A percentile compares a stretch with the other conserved stretches of the same genome.
These are phyloP conservation scores for Pholiota conissans DNA, from an alignment of 768 basidiomycete species.

Conservation along the genomic window DNA sequence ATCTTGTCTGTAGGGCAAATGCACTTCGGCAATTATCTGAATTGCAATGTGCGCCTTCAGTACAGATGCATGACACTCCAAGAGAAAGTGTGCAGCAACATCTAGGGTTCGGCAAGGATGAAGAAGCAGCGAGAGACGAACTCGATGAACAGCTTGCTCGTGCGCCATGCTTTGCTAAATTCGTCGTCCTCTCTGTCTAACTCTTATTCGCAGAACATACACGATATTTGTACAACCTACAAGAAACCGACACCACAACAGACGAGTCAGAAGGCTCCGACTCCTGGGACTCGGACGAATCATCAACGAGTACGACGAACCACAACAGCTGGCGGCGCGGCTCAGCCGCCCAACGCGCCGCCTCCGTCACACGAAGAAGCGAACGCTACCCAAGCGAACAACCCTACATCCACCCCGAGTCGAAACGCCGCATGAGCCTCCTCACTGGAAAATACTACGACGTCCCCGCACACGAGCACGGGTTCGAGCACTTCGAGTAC, in stretches of 20 bases:
- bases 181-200: background rate
- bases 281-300: constrained; percentile 47
- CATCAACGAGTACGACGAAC: constrained; percentile 4
- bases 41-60: constrained; percentile 72
- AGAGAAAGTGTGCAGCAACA: constrained; percentile 64
- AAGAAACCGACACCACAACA: constrained; percentile 43
- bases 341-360: background rate
- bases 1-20: constrained; percentile 19
- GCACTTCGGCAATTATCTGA: constrained; percentile 46
- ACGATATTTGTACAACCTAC: constrained; percentile 61
- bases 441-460: constrained; percentile 61
- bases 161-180: constrained; percentile 20
- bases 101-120: constrained; percentile 53
- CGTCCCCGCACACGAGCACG: constrained; percentile 43
- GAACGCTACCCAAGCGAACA: constrained; percentile 21
- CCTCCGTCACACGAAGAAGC: constrained; percentile 12
- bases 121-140: constrained; percentile 54
- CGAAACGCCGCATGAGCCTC: constrained; percentile 66
- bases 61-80: constrained; percentile 83
- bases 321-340: constrained; percentile 11
- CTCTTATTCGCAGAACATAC: constrained; percentile 50
- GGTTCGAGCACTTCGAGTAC: constrained; percentile 39
- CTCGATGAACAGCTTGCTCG: constrained; percentile 73
- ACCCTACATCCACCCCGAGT: constrained; percentile 12
- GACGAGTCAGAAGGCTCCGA: constrained; percentile 50